Evolutionary conservation across 2,329 filamentous ascomycete genomes (phyloP).

Genomic region (Fusarium pseudograminearum): DNA sequence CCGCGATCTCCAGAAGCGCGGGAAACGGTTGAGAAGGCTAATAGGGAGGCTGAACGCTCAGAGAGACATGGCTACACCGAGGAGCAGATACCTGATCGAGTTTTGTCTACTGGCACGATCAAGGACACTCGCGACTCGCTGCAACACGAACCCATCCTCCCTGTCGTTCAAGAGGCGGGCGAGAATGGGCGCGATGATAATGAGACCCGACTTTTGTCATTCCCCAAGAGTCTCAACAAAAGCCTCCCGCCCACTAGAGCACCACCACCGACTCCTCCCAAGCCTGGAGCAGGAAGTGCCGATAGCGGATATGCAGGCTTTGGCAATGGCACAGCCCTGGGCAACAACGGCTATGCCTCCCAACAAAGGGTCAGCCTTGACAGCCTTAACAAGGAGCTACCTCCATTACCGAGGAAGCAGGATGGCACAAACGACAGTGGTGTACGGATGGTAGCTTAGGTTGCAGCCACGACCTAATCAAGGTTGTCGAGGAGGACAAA

Average conservation of each 20-base stretch:
- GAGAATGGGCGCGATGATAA: slow-evolving; percentile 66
- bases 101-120: slow-evolving; percentile 57
- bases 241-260: slow-evolving; percentile 59
- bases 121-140: slow-evolving; percentile 66
- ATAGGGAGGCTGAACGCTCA: slow-evolving; percentile 53
- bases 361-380: slow-evolving; percentile 62
- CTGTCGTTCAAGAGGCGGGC: slow-evolving; percentile 90
- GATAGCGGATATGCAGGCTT: slow-evolving; percentile 61
- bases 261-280: slow-evolving; percentile 54
- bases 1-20: slow-evolving; percentile 54
- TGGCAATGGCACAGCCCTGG: slow-evolving; percentile 50
- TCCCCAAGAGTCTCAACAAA: slow-evolving; percentile 54
- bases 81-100: slow-evolving; percentile 71
- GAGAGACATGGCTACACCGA: slow-evolving; percentile 53
- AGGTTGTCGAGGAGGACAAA: slow-evolving; percentile 38
- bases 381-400: slow-evolving; percentile 71
- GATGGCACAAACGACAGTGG: slow-evolving; percentile 47
- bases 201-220: slow-evolving; percentile 56
- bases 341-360: slow-evolving; percentile 47
- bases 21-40: slow-evolving; percentile 57
- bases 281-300: slow-evolving; percentile 59
- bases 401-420: slow-evolving; percentile 62
- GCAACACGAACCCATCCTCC: slow-evolving; percentile 71
- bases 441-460: slow-evolving; percentile 52
- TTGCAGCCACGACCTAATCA: slow-evolving; percentile 39